Evolutionary conservation across 768 basidiomycete species (phyloP), one percentile per base, ranked within the genome.

Genomic region (Amanita exitialis): DNA sequence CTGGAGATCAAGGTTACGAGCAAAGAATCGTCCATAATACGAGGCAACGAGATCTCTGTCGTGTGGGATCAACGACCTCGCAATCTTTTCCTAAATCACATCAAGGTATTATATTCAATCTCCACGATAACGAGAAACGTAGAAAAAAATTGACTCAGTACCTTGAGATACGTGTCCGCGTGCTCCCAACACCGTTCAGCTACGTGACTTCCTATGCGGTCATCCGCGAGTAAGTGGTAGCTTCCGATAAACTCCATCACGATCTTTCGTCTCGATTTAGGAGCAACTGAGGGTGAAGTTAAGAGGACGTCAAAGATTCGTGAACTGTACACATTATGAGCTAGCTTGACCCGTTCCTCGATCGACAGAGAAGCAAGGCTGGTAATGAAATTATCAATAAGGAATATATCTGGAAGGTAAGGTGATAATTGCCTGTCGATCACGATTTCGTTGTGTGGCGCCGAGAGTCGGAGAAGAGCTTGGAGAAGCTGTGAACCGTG

Each of bases 101-200:
- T 21, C 1, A 25, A 61, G 73, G 7, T 28, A n/a, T 28, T 8
- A 28, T 0, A 28, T 28, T 28, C 27, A 28, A 9, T 1, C 8
- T 28, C 27, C 27, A 28, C 9, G 3, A 28, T 28, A n/a, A 7
- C 27, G 27, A 28, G 27, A 28, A 28, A 1, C 27, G 3, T 28
- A 6, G 25, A 27, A 3, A 27, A 27, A 3, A 27, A 27, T 27
- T 27, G 25, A 28, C 27, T 8, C 4, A 1, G 20, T 54, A 93
- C 92, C 72, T 87, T 93, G 56, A 96, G 76, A 66, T 88, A 97
- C 1, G 90, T 84, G 67, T 99, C 96, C n/a, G 88, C 83, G 54
- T 78, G 81, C 1, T 76, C 80, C 91, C 92, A 98, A 57, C 86
- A 89, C n/a, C 86, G 81, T 59, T 94, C 95, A 4, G 79, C 89